Conservation (phyloP, 31 red algal species). For the Asparagopsis taxiformis region DNA sequence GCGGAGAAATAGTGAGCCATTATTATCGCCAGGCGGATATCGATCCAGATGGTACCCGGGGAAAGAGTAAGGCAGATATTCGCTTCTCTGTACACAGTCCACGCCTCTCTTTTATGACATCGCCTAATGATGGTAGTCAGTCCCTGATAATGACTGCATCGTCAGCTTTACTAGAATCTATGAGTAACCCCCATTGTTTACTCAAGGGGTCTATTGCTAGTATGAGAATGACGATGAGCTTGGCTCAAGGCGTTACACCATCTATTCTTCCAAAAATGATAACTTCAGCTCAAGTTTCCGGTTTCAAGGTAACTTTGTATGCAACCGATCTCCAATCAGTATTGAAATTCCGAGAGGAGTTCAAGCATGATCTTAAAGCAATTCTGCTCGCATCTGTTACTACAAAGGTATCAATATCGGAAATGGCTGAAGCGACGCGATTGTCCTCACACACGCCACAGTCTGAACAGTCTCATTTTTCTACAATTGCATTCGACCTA, state of each 20-base stretch:
- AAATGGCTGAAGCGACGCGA: constrained; percentile 58
- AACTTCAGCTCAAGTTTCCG: constrained; percentile 35
- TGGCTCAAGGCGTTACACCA: constrained; percentile 26
- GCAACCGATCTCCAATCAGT: constrained; percentile 64
- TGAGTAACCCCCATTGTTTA: constrained; percentile 43
- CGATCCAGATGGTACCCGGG: neutral
- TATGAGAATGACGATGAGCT: constrained; percentile 46
- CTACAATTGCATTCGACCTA: constrained; percentile 62
- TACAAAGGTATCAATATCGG: constrained; percentile 54
- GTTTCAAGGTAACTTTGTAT: constrained; percentile 48
- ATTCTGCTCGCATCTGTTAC: constrained; percentile 45
- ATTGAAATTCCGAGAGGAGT: constrained; percentile 64
- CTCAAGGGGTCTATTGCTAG: constrained; percentile 48
- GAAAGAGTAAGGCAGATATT: constrained; percentile 34
- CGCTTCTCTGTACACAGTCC: constrained; percentile 26
- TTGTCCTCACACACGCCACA: constrained; percentile 12
- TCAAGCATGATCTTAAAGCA: constrained; percentile 59
- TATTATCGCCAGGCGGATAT: constrained; percentile 37
- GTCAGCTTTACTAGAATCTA: constrained; percentile 48
- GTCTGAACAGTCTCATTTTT: constrained; percentile 11
- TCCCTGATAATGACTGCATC: constrained; percentile 55
- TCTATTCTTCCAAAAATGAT: constrained; percentile 51
- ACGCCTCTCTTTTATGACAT: constrained; percentile 57
- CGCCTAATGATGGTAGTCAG: constrained; percentile 28
- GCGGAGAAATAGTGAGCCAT: constrained; percentile 36